Evolutionary conservation across 495 filamentous ascomycete genomes (phyloP), one percentile per base, ranked within the genome.

Genomic region (Neurospora terricola): DNA sequence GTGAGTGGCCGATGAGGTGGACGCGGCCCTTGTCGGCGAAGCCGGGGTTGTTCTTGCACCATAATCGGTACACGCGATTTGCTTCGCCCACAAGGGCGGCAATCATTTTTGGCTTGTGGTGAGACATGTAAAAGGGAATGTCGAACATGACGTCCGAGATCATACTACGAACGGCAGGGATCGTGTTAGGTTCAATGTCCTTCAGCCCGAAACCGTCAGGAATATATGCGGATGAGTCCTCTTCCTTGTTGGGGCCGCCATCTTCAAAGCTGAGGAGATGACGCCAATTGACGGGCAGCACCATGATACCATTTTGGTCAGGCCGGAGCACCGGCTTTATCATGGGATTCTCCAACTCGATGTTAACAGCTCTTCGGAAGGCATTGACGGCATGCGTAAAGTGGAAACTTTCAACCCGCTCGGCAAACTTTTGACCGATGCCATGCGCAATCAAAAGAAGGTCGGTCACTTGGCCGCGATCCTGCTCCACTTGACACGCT

Each of bases 121-220:
- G 92, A 2, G 94, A 97, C 74, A 99, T 88, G 81, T 98, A 99
- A 76, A 97, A 97, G 0, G 96, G 96, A 40, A 99, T 93, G 78
- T 99, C 96, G 6, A 97, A 89, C 93, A 99, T 97, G 72, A 99
- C 94, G 79, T 99, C 96, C 71, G 92, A 94, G 74, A 99, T 94
- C 75, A 99, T 86, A 75, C 91, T 92, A 11, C 96, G 90, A 0
- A 99, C 91, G 5, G 92, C 92, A 1, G 95, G 93, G 69, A 99
- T 91, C 0, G 93, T 93, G n/a, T 90, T 86, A 0, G 93, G 94
- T 5, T 96, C 97, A 75, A 99, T 97, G 78, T 98, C 94, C 74
- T 93, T 88, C 3, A 99, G 85, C 1, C 86, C 86, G 78, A 92
- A 99, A 7, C 90, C 84, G 48, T 92, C 93, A 4, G 86, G 73